Base-by-base conservation (phyloP, 1,139 yeast genomes). In the Pichia sp. region DNA sequence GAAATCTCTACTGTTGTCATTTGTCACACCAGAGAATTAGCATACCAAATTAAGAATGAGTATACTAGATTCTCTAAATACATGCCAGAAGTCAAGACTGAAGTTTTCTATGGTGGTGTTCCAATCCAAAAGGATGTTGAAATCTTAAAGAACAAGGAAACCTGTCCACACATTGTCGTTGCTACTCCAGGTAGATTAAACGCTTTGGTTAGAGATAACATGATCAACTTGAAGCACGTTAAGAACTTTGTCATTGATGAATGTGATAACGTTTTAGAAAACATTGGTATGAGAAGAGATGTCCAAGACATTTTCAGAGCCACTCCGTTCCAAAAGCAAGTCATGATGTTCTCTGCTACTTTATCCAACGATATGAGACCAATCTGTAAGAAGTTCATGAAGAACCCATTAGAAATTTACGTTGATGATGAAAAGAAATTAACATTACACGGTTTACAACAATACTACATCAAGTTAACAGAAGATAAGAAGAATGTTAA, bases 341-440 rank as follows among this genome's bases (percentile, higher is more conserved):
- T 93, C 51, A 91, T 93, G 98, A 93, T 93, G 97, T 93, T 93
- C 71, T 87, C 96, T 51, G 99, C 99, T 58, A 93, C 99, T 50
- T 78, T 93, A 62, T 83, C 96, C 41, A 88, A 81, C 67, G 99
- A 93, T 65, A 90, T 93, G 64, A 88, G 96, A 71, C 97, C 97
- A 53, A 83, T 93, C 54, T 93, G 98, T 77, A 91, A 91, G 75
- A 90, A 93, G 75, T 93, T 93, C 73, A 88, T 93, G 93, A 96
- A 93, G 73, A 90, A 88, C 65, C 99, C 99, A 58, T 78, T 93
- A 69, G 99, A 93, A 73, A 90, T 93, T 61, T 93, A 87, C 67
- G 98, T 93, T 57, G 99, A 93, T 69, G 97, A 93, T 68, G 99
- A 93, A 70, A 91, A 97, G 60, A 93, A 93, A 73, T 82, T 93